Evolutionary conservation across 164 flowering plant genomes (phyloP).

Genomic region (Pachysandra terminalis): DNA sequence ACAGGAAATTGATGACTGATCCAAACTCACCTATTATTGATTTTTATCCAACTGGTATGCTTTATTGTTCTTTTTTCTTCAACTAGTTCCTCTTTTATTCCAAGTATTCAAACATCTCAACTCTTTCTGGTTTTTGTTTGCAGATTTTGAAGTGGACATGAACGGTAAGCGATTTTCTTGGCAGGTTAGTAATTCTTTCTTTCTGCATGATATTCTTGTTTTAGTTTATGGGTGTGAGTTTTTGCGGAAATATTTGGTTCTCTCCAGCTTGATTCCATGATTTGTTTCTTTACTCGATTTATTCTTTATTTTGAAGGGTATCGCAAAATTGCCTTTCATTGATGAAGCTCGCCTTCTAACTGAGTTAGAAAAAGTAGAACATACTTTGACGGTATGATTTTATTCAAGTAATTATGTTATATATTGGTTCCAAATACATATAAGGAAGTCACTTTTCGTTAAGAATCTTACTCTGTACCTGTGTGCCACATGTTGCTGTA

Average conservation of each 20-base stretch:
- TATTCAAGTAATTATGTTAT: neutral
- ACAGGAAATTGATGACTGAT: conserved; percentile 84
- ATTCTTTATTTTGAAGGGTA: conserved; percentile 51
- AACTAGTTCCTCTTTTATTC: neutral
- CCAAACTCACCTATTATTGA: conserved; percentile 88
- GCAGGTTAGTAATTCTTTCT: conserved; percentile 58
- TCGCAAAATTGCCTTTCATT: conserved; percentile 96
- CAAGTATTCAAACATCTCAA: neutral
- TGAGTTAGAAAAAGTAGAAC: conserved; percentile 73
- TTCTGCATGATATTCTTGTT: neutral
- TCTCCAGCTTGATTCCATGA: conserved; percentile 2
- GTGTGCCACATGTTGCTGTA: conserved; percentile 31
- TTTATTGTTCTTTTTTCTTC: no score
- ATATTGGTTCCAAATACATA: neutral
- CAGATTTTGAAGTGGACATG: conserved; percentile 99
- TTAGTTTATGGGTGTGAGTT: conserved; percentile 1
- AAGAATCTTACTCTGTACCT: neutral
- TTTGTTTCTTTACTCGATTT: neutral
- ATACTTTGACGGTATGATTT: conserved; percentile 68
- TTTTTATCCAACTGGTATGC: conserved; percentile 92
- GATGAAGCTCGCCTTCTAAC: conserved; percentile 86
- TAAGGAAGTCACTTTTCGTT: neutral
- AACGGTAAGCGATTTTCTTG: conserved; percentile 92
- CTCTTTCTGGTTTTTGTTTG: conserved; percentile 1
- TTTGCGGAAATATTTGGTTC: neutral